Conservation (phyloP, 257 asterid genomes). For the Capsicum rhomboideum region DNA sequence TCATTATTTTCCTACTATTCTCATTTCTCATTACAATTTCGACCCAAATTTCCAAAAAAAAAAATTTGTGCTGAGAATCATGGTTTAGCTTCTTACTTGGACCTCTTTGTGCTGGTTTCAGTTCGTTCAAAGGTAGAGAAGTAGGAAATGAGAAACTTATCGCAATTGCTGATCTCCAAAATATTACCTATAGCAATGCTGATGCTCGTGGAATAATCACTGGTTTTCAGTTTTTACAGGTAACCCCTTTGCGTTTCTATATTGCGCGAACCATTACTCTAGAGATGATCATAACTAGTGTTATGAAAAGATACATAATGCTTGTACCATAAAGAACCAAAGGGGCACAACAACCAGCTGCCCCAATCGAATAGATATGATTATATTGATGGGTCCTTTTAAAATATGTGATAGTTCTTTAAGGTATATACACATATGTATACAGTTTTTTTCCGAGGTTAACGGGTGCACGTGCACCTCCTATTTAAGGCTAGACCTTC, state of each 20-base stretch:
- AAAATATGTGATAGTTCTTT: too few species aligned
- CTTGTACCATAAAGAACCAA: not conserved
- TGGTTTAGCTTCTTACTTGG: not conserved
- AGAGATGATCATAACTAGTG: constrained; percentile 19
- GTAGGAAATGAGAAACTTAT: constrained; percentile 56
- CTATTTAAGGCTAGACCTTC: too few species aligned
- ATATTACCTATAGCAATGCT: constrained; percentile 46
- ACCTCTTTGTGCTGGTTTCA: constrained; percentile 22
- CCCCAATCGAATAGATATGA: too few species aligned
- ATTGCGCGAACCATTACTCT: not conserved
- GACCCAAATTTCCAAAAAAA: too few species aligned
- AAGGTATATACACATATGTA: too few species aligned
- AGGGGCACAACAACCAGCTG: too few species aligned
- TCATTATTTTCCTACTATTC: too few species aligned
- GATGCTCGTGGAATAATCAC: constrained; percentile 68
- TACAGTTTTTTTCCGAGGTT: too few species aligned
- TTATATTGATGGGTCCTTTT: too few species aligned
- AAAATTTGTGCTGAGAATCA: not conserved
- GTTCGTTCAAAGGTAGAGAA: constrained; percentile 51
- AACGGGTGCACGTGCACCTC: too few species aligned
- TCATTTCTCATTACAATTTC: too few species aligned
- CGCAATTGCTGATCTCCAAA: constrained; percentile 52
- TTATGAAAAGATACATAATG: constrained; percentile 23
- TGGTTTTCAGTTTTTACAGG: constrained; percentile 82
- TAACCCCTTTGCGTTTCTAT: constrained; percentile 4